Conservation (phyloP, 2,329 filamentous ascomycete genomes). For the Colletotrichum liriopes region DNA sequence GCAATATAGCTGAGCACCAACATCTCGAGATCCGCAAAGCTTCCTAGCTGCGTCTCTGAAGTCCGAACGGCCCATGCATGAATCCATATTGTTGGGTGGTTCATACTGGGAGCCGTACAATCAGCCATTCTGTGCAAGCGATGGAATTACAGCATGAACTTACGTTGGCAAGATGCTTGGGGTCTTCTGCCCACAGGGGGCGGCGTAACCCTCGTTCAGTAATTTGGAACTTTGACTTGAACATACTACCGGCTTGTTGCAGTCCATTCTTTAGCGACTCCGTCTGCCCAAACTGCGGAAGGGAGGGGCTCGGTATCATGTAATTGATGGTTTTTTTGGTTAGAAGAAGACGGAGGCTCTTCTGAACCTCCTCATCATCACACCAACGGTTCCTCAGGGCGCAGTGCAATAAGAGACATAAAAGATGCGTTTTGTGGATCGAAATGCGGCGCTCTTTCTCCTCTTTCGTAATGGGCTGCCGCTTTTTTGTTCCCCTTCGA, state of each 20-base stretch:
- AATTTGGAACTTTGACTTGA: constrained; percentile 79
- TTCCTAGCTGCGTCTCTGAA: constrained; percentile 80
- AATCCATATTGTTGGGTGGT: constrained; percentile 76
- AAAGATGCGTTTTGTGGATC: constrained; percentile 88
- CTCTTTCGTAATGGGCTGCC: constrained; percentile 68
- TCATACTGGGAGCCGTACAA: constrained; percentile 61
- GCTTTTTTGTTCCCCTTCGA: constrained; percentile 56
- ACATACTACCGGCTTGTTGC: constrained; percentile 77
- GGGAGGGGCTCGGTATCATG: constrained; percentile 76
- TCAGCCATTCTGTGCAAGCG: constrained; percentile 32
- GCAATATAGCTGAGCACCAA: constrained; percentile 93
- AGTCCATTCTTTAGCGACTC: constrained; percentile 86
- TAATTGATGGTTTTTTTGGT: constrained; percentile 76
- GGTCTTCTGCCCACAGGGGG: constrained; percentile 82
- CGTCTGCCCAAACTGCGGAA: constrained; percentile 83
- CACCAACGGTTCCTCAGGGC: constrained; percentile 90
- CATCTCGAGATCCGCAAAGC: constrained; percentile 86
- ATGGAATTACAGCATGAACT: constrained; percentile 43
- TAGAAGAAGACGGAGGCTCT: constrained; percentile 75
- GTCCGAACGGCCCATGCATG: constrained; percentile 78
- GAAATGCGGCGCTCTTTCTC: constrained; percentile 75
- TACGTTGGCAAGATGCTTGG: constrained; percentile 73
- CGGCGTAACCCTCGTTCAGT: constrained; percentile 79
- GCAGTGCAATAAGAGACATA: constrained; percentile 86
- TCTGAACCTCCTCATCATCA: constrained; percentile 81